These are phyloP conservation scores for Lathyrus aphaca DNA, from an alignment of 306 rosid genomes.

Conservation along the genomic window DNA sequence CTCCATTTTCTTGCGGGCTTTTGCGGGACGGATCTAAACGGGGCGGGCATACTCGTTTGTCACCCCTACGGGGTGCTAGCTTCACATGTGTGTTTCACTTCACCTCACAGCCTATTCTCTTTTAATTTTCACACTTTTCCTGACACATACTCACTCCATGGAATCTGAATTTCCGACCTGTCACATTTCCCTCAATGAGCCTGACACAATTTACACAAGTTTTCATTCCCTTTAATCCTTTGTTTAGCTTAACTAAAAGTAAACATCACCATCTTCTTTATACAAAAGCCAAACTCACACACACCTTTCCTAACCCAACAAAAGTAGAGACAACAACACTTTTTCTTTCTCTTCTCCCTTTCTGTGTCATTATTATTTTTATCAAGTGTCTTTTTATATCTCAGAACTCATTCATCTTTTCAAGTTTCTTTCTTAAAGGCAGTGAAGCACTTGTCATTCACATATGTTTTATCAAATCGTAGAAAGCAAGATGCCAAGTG, in stretches of 20 bases:
- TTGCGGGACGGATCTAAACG: too few relatives aligned
- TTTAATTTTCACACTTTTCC: too few relatives aligned
- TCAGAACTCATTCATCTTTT: constrained; percentile 37
- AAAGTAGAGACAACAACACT: background rate
- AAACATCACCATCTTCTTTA: background rate
- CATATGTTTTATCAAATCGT: constrained; percentile 34
- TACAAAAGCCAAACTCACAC: background rate
- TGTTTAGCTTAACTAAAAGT: background rate
- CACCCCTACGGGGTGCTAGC: too few relatives aligned
- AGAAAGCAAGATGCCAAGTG: constrained; percentile 25
- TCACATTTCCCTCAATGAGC: too few relatives aligned
- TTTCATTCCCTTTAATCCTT: background rate
- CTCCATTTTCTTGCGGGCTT: too few relatives aligned
- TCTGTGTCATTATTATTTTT: constrained; percentile 11
- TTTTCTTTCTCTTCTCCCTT: constrained; percentile 10
- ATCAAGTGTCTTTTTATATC: constrained; percentile 18
- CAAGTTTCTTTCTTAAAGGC: constrained; percentile 50
- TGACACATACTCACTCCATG: too few relatives aligned
- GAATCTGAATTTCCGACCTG: too few relatives aligned
- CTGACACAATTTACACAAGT: too few relatives aligned
- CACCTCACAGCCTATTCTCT: too few relatives aligned
- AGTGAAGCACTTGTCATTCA: constrained; percentile 35
- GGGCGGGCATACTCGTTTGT: too few relatives aligned
- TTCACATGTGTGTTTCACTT: too few relatives aligned
- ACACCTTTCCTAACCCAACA: constrained; percentile 15